Base-by-base conservation (phyloP, 2,329 filamentous ascomycete species). In the Teratosphaeria pseudoeucalypti region DNA sequence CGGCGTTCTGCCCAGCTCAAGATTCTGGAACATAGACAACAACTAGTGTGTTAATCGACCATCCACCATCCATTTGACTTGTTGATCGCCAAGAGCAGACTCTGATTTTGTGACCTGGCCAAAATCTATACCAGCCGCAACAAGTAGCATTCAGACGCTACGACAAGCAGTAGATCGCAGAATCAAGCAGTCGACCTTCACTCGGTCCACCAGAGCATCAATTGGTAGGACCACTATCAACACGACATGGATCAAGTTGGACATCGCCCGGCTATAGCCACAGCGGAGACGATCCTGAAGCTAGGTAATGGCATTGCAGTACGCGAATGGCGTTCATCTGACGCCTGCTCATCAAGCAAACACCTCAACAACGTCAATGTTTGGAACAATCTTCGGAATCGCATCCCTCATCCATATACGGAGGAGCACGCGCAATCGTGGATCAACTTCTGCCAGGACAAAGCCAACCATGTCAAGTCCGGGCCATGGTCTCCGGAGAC, bases 391-490 rank as follows among this genome's bases (percentile, higher is more conserved):
- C 72, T 77, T 69, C 66, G 70, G 32, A 66, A 73, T 58, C 62
- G 66, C 34, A 77, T 77, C 64, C 70, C 74, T 0, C 60, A 68
- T 39, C 74, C 75, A 6, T 77, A 77, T 63, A 76, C 73, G 3
- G 61, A 72, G 52, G 56, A 63, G 0, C 61, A 65, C 52, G 72
- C 72, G 16, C 26, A 65, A 10, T 59, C 4, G 6, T 78, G 76
- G 75, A 74, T 77, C 53, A 60, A 59, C 27, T 63, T 67, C 61
- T 71, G 69, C 58, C 61, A 54, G 12, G 55, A 59, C 43, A 29
- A 60, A 11, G 56, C 60, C 26, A 63, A 56, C 16, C 57, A 58
- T 23, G 56, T 60, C 23, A 37, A 55, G 23, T 64, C 67, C 7
- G 67, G 66, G 11, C 27, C 55, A n/a, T 68, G 61, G 63, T 62